Conservation (phyloP, 768 basidiomycete species). For the Lactarius hengduanensis region DNA sequence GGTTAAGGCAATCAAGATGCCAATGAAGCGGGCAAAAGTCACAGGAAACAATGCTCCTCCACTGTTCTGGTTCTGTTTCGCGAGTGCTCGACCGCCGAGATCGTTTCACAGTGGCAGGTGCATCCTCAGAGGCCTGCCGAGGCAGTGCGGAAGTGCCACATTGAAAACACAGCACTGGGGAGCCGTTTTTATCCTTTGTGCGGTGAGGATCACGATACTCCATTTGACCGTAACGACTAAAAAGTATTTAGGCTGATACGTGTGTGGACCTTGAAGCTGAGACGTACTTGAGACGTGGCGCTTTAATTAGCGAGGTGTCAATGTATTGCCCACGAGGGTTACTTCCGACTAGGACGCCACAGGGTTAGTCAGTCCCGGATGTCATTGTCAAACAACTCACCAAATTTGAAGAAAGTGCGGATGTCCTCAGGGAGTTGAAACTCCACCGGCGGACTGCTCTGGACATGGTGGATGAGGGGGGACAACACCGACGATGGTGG, state of each 20-base stretch:
- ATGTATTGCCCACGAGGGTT: constrained; percentile 81
- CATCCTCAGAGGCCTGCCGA: constrained; percentile 47
- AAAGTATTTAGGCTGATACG: constrained; percentile 18
- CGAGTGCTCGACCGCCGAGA: constrained; percentile 47
- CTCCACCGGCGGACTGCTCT: constrained; percentile 70
- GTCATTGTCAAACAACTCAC: constrained; percentile 41
- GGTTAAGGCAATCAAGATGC: constrained; percentile 96
- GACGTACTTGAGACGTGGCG: constrained; percentile 79
- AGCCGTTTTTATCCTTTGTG: constrained; percentile 80
- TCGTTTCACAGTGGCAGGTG: constrained; percentile 51
- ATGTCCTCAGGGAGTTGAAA: constrained; percentile 88
- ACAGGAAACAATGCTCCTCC: constrained; percentile 84
- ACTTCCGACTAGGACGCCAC: constrained; percentile 58
- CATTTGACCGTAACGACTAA: constrained; percentile 78
- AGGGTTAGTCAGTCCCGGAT: constrained; percentile 1
- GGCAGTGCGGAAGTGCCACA: constrained; percentile 83
- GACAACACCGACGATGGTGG: constrained; percentile 66
- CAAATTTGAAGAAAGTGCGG: constrained; percentile 79
- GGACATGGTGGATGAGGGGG: constrained; percentile 67
- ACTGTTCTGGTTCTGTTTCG: constrained; percentile 48
- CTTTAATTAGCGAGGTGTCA: constrained; percentile 72
- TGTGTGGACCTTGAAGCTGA: constrained; percentile 22
- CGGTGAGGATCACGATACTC: constrained; percentile 91
- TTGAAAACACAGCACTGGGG: constrained; percentile 84
- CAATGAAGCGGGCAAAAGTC: constrained; percentile 94